These are phyloP conservation scores for Bacidia gigantensis DNA, from an alignment of 495 filamentous ascomycete genomes.

Conservation along the genomic window DNA sequence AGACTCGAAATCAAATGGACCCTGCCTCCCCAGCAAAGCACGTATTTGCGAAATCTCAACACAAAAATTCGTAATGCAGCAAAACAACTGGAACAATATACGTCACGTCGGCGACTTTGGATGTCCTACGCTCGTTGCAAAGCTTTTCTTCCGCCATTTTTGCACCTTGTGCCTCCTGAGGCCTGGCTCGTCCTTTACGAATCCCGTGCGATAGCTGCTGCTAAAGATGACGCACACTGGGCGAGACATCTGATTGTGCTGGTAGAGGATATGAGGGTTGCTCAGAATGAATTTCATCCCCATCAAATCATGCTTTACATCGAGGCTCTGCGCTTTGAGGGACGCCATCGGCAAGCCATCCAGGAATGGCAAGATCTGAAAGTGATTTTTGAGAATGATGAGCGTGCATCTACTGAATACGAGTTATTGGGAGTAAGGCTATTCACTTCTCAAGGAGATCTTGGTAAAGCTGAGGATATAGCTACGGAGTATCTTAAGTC, in stretches of 20 bases:
- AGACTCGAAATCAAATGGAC: conserved; percentile 16
- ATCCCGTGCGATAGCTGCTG: conserved; percentile 25
- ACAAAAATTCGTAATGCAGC: conserved; percentile 13
- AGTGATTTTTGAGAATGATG: conserved; percentile 35
- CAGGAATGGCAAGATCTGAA: conserved; percentile 50
- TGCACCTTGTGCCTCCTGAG: conserved; percentile 31
- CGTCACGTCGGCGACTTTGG: conserved; percentile 23
- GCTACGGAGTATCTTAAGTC: conserved; percentile 43
- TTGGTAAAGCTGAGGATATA: conserved; percentile 49
- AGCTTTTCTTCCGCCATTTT: conserved; percentile 29
- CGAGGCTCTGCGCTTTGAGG: conserved; percentile 47
- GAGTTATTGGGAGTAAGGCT: conserved; percentile 59
- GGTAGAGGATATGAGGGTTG: conserved; percentile 44
- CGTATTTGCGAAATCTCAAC: conserved; percentile 19
- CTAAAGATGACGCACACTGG: conserved; percentile 34
- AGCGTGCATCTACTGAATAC: conserved; percentile 40
- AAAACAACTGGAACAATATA: conserved; percentile 8
- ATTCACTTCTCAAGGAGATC: conserved; percentile 43
- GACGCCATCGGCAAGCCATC: conserved; percentile 44
- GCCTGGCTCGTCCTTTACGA: conserved; percentile 45
- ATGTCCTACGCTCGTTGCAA: conserved; percentile 34
- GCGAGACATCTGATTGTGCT: conserved; percentile 46
- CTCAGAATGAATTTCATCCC: conserved; percentile 36
- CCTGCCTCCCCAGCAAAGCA: conserved; percentile 12
- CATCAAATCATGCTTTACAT: conserved; percentile 51